Evolutionary conservation across 1,284 basidiomycete genomes (phyloP).

Genomic region (Ceratobasidium theobromae): DNA sequence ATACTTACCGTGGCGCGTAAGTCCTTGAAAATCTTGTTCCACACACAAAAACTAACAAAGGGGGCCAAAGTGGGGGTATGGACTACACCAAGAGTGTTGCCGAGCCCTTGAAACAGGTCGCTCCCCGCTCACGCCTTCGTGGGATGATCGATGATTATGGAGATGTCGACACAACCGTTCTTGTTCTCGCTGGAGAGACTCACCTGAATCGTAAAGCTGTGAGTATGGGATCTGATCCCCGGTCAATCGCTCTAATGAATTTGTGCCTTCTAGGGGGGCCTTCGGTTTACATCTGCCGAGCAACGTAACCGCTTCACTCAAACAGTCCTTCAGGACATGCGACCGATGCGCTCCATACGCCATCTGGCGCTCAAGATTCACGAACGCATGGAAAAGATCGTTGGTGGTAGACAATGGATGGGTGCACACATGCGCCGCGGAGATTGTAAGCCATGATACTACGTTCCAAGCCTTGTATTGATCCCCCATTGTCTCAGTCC

Average conservation of each 20-base stretch:
- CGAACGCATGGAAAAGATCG: conserved; percentile 44
- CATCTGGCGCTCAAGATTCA: conserved; percentile 44
- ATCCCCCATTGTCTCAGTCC: conserved; percentile 37
- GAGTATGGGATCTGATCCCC: conserved; percentile 33
- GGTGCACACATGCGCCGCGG: conserved; percentile 54
- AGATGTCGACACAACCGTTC: conserved; percentile 43
- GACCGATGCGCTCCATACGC: conserved; percentile 42
- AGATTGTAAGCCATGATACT: conserved; percentile 44
- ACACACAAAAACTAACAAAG: conserved; percentile 7
- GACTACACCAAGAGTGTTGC: conserved; percentile 49
- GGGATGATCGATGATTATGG: conserved; percentile 48
- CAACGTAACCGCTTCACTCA: conserved; percentile 44
- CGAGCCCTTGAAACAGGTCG: conserved; percentile 45
- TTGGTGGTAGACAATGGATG: conserved; percentile 49
- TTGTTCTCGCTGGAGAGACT: conserved; percentile 48
- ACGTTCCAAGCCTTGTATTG: background rate
- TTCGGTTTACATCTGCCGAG: conserved; percentile 47
- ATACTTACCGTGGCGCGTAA: conserved; percentile 46
- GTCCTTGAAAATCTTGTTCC: conserved; percentile 34
- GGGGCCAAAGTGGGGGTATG: conserved; percentile 44
- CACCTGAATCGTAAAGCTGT: conserved; percentile 50
- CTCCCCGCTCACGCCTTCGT: conserved; percentile 42
- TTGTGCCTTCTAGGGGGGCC: conserved; percentile 41
- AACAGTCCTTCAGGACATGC: conserved; percentile 46
- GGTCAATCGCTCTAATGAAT: background rate